A percentile compares a stretch with the other conserved stretches of the same genome.
These are phyloP conservation scores for Ophiorrhiza pumila DNA, from an alignment of 257 asterid species.

Conservation along the genomic window DNA sequence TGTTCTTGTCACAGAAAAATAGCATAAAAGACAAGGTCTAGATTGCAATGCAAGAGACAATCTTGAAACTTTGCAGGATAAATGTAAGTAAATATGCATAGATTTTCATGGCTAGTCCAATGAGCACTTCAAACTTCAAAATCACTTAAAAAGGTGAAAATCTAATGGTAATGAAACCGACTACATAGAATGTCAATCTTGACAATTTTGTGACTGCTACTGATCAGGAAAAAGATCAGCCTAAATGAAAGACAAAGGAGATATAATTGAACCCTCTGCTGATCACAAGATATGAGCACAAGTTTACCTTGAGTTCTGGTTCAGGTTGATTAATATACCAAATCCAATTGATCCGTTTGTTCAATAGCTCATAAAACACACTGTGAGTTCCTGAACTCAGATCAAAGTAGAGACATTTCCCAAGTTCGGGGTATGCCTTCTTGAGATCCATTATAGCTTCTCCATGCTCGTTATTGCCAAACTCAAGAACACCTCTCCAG, in stretches of 20 bases:
- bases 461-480: constrained; percentile 42
- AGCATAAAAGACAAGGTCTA: not conserved
- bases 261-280: not conserved
- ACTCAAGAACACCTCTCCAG: constrained; percentile 90
- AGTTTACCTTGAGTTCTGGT: constrained; percentile 67
- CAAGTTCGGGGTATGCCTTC: constrained; percentile 74
- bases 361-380: constrained; percentile 62
- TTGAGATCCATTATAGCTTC: constrained; percentile 55
- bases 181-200: not conserved
- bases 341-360: constrained; percentile 81
- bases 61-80: not conserved
- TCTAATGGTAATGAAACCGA: not conserved
- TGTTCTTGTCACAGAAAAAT: not conserved
- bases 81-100: too few species aligned
- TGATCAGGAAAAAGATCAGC: not conserved
- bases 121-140: not conserved
- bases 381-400: constrained; percentile 52
- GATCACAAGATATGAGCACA: not conserved
- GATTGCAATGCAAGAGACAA: not conserved
- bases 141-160: not conserved
- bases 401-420: constrained; percentile 73
- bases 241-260: not conserved
- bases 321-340: constrained; percentile 84
- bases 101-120: not conserved
- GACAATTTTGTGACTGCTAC: not conserved